phyloP scores from a whole-genome alignment of 169 alveolate genomes.

The Cryptosporidium sp. region DNA sequence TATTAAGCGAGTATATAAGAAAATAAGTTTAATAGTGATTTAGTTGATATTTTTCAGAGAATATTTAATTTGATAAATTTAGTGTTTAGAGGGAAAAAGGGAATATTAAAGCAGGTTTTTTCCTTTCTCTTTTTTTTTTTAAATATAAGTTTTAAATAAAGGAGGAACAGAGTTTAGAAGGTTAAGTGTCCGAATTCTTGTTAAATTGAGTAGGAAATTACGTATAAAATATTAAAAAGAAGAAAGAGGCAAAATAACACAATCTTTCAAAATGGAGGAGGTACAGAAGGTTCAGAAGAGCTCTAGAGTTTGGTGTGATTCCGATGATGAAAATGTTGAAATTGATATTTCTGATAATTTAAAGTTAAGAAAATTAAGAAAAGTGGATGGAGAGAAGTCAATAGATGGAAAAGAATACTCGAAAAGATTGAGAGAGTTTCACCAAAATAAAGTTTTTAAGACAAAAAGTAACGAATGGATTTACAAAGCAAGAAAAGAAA shows the following conservation, averaged over 20 bases:
- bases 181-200: neutral
- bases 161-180: too few species aligned
- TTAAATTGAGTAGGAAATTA: neutral
- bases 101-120: neutral
- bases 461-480: slow-evolving; percentile 57
- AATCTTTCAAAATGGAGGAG: neutral
- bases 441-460: slow-evolving; percentile 18
- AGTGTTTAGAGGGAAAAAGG: neutral
- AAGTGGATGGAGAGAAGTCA: slow-evolving; percentile 8
- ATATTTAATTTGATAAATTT: neutral
- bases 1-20: neutral
- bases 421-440: slow-evolving; percentile 42
- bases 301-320: slow-evolving; percentile 56
- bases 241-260: neutral
- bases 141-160: neutral
- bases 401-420: slow-evolving; percentile 52
- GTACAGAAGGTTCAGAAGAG: neutral
- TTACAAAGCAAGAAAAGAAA: slow-evolving; percentile 42
- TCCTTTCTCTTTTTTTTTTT: too few species aligned
- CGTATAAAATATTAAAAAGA: neutral
- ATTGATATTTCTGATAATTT: slow-evolving; percentile 23
- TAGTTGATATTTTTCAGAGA: neutral
- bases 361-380: slow-evolving; percentile 58
- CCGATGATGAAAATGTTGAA: slow-evolving; percentile 53
- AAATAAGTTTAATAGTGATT: neutral